Conservation (phyloP, 2,329 filamentous ascomycete species). For the Hymenoscyphus salicellus region DNA sequence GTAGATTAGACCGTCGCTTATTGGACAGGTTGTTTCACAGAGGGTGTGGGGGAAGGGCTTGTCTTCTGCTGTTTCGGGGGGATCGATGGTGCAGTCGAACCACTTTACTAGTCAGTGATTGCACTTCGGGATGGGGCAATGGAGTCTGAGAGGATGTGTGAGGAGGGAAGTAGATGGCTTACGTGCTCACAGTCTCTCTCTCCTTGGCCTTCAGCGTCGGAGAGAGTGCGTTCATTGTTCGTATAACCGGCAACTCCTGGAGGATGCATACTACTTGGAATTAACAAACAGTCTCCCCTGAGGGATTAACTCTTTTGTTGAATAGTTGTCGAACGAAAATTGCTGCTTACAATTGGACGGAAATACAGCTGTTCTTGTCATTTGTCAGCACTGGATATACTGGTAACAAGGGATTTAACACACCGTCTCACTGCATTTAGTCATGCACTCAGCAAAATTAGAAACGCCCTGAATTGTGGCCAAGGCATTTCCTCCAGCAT, state of each 20-base stretch:
- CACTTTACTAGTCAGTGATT: background rate
- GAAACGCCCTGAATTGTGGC: background rate
- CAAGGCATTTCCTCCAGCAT: background rate
- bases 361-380: background rate
- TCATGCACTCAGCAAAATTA: background rate
- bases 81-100: background rate
- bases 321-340: no score
- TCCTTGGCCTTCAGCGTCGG: background rate
- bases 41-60: background rate
- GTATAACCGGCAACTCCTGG: background rate
- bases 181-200: background rate
- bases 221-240: background rate
- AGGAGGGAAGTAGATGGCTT: background rate
- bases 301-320: no score
- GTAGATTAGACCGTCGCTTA: background rate
- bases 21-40: background rate
- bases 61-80: background rate
- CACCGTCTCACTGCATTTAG: background rate
- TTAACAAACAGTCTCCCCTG: no score
- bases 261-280: background rate
- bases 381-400: no score
- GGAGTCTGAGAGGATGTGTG: background rate
- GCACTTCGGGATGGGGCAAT: background rate
- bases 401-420: no score
- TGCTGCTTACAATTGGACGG: background rate